These are phyloP conservation scores for Marchantia paleacea DNA, from an alignment of 225 moss, liverwort and hornwort genomes.

Conservation along the genomic window DNA sequence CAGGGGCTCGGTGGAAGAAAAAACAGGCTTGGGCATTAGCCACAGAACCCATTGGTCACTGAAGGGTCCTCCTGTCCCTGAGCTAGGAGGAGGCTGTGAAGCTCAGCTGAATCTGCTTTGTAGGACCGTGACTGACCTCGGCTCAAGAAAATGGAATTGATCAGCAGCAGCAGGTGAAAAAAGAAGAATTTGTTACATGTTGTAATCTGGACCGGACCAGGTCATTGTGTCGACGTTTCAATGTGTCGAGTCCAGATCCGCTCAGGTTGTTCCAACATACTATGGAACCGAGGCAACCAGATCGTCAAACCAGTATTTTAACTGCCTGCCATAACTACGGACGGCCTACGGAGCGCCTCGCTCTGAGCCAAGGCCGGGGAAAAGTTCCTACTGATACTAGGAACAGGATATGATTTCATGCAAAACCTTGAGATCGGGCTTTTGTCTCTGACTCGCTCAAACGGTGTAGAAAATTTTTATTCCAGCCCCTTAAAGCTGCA, in stretches of 20 bases:
- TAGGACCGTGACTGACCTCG: not conserved
- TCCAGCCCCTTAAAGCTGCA: not conserved
- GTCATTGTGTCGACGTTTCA: not conserved
- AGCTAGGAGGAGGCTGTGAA: not conserved
- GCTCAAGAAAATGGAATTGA: not conserved
- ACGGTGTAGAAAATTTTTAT: no score
- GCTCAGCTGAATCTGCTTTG: not conserved
- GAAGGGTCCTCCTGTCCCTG: not conserved
- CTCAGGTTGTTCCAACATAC: constrained; percentile 12
- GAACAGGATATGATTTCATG: not conserved
- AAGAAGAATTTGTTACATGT: not conserved
- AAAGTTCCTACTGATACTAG: not conserved
- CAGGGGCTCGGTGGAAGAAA: not conserved
- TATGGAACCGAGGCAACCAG: not conserved
- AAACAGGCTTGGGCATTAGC: not conserved
- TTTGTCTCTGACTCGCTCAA: not conserved
- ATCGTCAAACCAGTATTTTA: not conserved
- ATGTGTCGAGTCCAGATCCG: not conserved
- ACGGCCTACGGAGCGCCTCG: no score
- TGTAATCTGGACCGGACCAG: not conserved
- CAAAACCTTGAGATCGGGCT: not conserved
- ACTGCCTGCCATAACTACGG: not conserved
- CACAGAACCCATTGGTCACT: not conserved
- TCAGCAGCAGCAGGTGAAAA: not conserved
- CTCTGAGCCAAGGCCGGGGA: not conserved